Conservation (phyloP, 1,284 basidiomycete species). For the Sanghuangporus baumii region DNA sequence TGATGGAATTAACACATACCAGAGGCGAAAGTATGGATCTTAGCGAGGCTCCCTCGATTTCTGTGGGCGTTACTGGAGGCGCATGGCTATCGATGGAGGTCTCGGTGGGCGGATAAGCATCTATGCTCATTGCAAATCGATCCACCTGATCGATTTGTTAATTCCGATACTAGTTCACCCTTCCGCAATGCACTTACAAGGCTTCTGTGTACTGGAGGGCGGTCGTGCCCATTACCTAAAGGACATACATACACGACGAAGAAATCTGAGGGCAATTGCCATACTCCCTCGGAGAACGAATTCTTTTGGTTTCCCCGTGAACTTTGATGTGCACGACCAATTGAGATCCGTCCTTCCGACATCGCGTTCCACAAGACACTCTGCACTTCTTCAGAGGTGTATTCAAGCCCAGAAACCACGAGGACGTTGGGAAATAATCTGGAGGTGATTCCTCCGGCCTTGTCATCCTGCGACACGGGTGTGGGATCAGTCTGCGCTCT, state of each 20-base stretch:
- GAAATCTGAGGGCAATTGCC: slow-evolving; percentile 55
- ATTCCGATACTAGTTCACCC: background rate
- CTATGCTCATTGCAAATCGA: slow-evolving; percentile 67
- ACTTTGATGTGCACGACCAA: slow-evolving; percentile 30
- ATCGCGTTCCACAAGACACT: slow-evolving; percentile 52
- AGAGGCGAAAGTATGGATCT: slow-evolving; percentile 7
- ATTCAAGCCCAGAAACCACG: slow-evolving; percentile 65
- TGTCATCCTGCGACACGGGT: slow-evolving; percentile 10
- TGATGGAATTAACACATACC: slow-evolving; percentile 6
- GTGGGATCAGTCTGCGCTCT: slow-evolving; percentile 15
- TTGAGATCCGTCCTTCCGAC: slow-evolving; percentile 42
- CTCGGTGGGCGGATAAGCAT: slow-evolving; percentile 8
- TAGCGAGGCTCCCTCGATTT: background rate
- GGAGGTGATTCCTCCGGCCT: slow-evolving; percentile 19
- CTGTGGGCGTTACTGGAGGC: slow-evolving; percentile 1
- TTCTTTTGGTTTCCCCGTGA: background rate
- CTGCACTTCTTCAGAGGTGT: slow-evolving; percentile 50
- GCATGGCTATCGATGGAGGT: background rate
- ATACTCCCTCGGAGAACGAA: slow-evolving; percentile 10
- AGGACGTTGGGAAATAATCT: slow-evolving; percentile 51
- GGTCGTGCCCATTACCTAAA: slow-evolving; percentile 46
- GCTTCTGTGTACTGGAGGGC: slow-evolving; percentile 56
- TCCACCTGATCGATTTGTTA: slow-evolving; percentile 47
- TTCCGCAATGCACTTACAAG: slow-evolving; percentile 40
- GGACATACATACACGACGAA: slow-evolving; percentile 68